These are phyloP conservation scores for Candida arabinofermentans DNA, from an alignment of 805 yeast genomes.

Conservation along the genomic window DNA sequence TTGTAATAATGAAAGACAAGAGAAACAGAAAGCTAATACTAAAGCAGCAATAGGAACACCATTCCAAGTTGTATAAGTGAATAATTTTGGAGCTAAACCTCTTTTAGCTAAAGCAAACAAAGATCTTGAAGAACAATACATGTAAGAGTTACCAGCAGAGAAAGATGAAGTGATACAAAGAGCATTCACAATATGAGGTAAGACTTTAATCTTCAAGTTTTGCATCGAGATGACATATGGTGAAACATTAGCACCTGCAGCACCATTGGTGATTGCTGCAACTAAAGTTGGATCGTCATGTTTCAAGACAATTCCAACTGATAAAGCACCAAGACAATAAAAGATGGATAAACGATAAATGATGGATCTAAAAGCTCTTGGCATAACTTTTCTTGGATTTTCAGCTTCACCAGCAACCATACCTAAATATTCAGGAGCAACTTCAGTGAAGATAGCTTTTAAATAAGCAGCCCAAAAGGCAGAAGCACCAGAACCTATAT, in stretches of 20 bases:
- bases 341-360: neutral
- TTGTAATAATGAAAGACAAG: neutral
- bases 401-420: constrained; percentile 1
- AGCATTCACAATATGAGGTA: neutral
- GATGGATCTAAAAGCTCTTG: neutral
- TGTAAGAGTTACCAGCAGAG: neutral
- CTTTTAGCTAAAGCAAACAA: neutral
- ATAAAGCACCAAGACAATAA: neutral
- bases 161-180: neutral
- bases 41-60: neutral
- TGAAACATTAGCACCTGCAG: neutral
- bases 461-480: neutral
- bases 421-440: neutral
- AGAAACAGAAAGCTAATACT: neutral
- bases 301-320: neutral
- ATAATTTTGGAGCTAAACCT: neutral
- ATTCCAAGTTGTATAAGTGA: neutral
- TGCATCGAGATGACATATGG: neutral
- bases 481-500: neutral
- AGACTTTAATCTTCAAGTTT: neutral
- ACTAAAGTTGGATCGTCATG: neutral
- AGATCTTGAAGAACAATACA: neutral
- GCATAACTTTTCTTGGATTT: constrained; percentile 1
- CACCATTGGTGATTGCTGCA: neutral
- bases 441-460: neutral